Evolutionary conservation across 1,139 yeast species (phyloP).

Genomic region (Ogataea hybrid): DNA sequence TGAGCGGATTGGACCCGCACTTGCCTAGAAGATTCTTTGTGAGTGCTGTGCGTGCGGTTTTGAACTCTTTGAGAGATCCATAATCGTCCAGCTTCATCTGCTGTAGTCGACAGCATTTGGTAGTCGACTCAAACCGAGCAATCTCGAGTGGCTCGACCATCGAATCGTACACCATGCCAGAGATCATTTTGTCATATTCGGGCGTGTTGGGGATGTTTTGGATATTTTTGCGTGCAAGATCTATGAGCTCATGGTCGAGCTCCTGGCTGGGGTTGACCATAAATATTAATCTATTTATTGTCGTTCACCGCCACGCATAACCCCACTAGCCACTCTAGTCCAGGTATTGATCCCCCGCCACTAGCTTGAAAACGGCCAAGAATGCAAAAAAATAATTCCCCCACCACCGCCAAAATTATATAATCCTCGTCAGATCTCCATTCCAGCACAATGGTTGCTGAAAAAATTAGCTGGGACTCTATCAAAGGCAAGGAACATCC

Average conservation of each 20-base stretch:
- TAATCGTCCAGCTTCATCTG: neutral
- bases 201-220: no score
- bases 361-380: no score
- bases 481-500: constrained; percentile 36
- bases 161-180: no score
- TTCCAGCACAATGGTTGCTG: constrained; percentile 26
- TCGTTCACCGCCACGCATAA: no score
- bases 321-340: no score
- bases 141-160: neutral
- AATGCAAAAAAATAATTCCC: neutral
- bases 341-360: neutral
- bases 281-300: no score
- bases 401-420: neutral
- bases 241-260: no score
- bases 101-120: neutral
- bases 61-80: neutral
- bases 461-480: constrained; percentile 41
- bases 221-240: no score
- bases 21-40: constrained; percentile 11
- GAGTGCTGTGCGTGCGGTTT: constrained; percentile 27
- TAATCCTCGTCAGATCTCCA: neutral
- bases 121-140: neutral
- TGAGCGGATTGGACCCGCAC: constrained; percentile 32
- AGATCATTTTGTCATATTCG: no score
- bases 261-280: no score